These are phyloP conservation scores for Oxyria digyna DNA, from an alignment of 148 eudicot species.

Conservation along the genomic window DNA sequence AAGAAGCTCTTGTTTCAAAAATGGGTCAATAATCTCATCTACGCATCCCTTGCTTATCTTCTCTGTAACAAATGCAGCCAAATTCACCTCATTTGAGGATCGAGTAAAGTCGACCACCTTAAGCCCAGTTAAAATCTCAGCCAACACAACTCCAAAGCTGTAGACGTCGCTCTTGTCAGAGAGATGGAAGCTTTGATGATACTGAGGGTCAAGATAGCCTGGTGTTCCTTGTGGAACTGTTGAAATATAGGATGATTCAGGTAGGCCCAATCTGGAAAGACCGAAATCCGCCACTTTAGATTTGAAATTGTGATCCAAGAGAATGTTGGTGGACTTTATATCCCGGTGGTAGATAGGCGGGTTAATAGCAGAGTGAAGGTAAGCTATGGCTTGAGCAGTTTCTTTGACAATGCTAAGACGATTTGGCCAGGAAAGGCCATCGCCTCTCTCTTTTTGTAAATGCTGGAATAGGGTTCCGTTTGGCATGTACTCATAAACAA, in stretches of 20 bases:
- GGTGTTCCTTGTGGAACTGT: constrained; percentile 80
- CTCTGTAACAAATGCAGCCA: constrained; percentile 43
- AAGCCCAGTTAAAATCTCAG: constrained; percentile 51
- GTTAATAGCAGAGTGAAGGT: constrained; percentile 43
- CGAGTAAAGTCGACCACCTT: constrained; percentile 52
- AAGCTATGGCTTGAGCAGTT: constrained; percentile 61
- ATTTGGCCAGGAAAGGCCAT: constrained; percentile 35
- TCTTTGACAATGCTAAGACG: constrained; percentile 42
- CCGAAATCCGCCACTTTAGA: constrained; percentile 77
- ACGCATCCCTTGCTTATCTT: constrained; percentile 20
- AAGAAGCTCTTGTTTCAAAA: constrained; percentile 10
- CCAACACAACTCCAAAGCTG: constrained; percentile 61
- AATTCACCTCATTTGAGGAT: constrained; percentile 36
- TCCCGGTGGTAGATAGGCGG: constrained; percentile 76
- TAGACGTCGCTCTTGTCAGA: constrained; percentile 67
- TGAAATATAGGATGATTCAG: constrained; percentile 51
- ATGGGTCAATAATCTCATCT: constrained; percentile 47
- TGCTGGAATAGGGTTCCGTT: constrained; percentile 55
- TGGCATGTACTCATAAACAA: constrained; percentile 57
- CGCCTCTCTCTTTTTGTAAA: constrained; percentile 26
- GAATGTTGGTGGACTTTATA: constrained; percentile 65
- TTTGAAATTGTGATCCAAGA: constrained; percentile 41
- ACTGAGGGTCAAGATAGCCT: constrained; percentile 71
- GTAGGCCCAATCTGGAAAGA: constrained; percentile 49
- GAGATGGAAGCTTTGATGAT: constrained; percentile 53